Conservation (phyloP, 371 early-diverging fungal genomes). For the Umbelopsis sp. region DNA sequence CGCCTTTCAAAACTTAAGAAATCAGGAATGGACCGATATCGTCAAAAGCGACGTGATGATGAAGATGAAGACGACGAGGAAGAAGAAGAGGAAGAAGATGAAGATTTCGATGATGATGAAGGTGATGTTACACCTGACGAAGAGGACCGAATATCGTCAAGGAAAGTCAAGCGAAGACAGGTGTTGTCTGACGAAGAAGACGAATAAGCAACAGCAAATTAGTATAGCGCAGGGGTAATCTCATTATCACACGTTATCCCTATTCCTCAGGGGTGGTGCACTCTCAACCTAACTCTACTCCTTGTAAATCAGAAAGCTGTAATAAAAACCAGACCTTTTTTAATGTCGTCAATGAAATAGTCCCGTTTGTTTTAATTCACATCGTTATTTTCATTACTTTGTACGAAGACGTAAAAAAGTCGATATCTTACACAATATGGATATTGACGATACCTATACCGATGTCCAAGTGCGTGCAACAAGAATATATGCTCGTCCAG, state of each 20-base stretch:
- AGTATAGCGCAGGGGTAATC: conserved; percentile 9
- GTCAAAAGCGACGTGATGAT: conserved; percentile 22
- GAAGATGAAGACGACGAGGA: conserved; percentile 33
- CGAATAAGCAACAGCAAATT: conserved; percentile 20
- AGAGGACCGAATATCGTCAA: conserved; percentile 33
- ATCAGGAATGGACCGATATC: conserved; percentile 36
- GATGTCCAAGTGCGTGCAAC: background rate
- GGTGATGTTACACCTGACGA: conserved; percentile 41
- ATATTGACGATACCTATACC: background rate
- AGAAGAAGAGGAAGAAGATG: conserved; percentile 42
- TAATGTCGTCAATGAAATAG: no score
- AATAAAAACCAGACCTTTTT: background rate
- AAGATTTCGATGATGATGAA: conserved; percentile 31
- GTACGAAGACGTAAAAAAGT: no score
- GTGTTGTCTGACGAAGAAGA: conserved; percentile 39
- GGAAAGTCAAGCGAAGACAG: conserved; percentile 33
- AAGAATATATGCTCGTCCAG: background rate
- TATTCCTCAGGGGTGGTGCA: conserved; percentile 1
- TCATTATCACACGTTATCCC: conserved; percentile 8
- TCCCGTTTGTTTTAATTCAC: no score
- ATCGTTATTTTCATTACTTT: no score
- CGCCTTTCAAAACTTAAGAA: conserved; percentile 34
- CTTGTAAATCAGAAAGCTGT: conserved; percentile 15
- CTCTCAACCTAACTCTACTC: conserved; percentile 13
- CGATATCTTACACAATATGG: background rate